Evolutionary conservation across 257 asterid species (phyloP), one percentile per base, ranked within the genome.

Genomic region (Gynochthodes officinalis): DNA sequence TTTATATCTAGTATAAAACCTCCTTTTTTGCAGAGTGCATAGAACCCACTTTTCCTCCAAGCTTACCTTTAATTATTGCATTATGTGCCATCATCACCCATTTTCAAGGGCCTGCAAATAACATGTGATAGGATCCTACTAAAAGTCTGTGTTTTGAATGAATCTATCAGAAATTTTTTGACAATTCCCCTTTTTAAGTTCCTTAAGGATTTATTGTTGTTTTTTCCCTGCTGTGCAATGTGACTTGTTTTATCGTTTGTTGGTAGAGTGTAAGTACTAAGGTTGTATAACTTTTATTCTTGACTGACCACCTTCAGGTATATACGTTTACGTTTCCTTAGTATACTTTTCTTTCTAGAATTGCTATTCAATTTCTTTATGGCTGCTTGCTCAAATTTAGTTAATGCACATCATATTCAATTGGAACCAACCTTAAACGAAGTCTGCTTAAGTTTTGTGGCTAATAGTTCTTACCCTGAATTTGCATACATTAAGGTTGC

Each of bases 51-150:
- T 46, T 53, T 16, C 25, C 18, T 48, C 35, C 53, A 48, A 32
- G 13, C 44, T 37, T 27, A 15, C 40, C 25, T 62, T 48, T 35
- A n/a, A 33, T 14, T 62, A 42, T 32, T 67, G 62, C 69, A 67
- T 28, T 23, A 8, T 27, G 49, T 37, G 15, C 35, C 15, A 53
- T 40, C 69, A 40, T 53, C 74, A 27, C 48, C 23, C 25, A 53
- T n/a, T 40, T 53, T 53, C 18, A 37, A 69, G 25, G 65, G 52
- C 39, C 35, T 33, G 61, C 25, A n/a, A 69, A 46, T 53, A 42
- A 25, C 73, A 39, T 40, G 65, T 54, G 64, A 70, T 37, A 18
- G 64, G 28, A 70, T 69, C 64, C 48, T 69, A 18, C 42, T 28
- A 30, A 49, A 68, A 32, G 43, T 68, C 12, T 23, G 7, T 67